These are phyloP conservation scores for Prunella vulgaris DNA, from an alignment of 257 asterid species.

Conservation along the genomic window DNA sequence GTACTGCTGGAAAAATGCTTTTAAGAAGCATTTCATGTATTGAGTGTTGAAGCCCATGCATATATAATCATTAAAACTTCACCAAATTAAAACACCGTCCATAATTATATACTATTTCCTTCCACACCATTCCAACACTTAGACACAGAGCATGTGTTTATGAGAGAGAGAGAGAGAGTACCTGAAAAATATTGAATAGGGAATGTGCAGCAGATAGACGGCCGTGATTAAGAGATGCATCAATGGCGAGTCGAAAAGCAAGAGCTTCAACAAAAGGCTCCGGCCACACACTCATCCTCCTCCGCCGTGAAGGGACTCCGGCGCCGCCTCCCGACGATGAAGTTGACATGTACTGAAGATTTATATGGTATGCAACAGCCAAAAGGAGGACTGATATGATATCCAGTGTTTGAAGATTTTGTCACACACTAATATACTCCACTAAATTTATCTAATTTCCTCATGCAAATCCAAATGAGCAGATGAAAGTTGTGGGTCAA, in stretches of 20 bases:
- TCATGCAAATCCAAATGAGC: constrained; percentile 29
- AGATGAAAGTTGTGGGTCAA: constrained; percentile 25
- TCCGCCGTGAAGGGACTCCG: constrained; percentile 37
- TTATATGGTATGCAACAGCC: too few species aligned
- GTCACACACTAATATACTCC: constrained; percentile 12
- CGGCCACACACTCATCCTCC: constrained; percentile 68
- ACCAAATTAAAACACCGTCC: not conserved
- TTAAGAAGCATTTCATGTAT: too few species aligned
- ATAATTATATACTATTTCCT: not conserved
- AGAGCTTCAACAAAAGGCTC: constrained; percentile 78
- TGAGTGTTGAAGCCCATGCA: constrained; percentile 24
- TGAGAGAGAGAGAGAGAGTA: constrained; percentile 10
- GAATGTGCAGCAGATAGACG: constrained; percentile 82
- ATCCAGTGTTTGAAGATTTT: constrained; percentile 27
- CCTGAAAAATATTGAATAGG: constrained; percentile 66
- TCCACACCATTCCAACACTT: constrained; percentile 6
- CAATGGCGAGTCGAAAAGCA: constrained; percentile 57
- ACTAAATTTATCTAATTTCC: not conserved
- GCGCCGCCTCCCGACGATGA: constrained; percentile 33
- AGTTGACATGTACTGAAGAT: constrained; percentile 34
- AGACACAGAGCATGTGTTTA: not conserved
- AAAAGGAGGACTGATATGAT: constrained; percentile 26
- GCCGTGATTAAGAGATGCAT: constrained; percentile 49
- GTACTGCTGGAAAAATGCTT: too few species aligned
- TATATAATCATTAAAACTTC: constrained; percentile 21